phyloP scores from a whole-genome alignment of 495 filamentous ascomycete species.

The Tuber magnatum region DNA sequence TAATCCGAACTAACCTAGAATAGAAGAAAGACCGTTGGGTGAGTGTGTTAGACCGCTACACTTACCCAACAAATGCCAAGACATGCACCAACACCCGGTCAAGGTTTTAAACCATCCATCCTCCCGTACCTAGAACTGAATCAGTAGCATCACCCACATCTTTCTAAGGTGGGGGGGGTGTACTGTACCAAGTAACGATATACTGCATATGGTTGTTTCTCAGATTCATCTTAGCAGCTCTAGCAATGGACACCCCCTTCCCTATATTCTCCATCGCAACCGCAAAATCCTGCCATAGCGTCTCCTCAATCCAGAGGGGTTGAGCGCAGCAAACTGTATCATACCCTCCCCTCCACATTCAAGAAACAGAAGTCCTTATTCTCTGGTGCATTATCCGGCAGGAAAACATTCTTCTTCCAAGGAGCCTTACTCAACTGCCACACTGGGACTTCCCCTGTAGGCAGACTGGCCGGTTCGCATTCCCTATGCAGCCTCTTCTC shows the following conservation, averaged over 20 bases:
- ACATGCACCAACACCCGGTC: no score
- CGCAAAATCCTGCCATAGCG: constrained; percentile 75
- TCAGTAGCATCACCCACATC: no score
- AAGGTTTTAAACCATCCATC: no score
- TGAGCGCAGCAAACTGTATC: constrained; percentile 76
- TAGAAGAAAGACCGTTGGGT: no score
- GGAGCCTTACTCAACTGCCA: constrained; percentile 76
- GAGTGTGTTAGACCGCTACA: no score
- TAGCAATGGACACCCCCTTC: constrained; percentile 86
- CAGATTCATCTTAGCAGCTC: no score
- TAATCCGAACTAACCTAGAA: no score
- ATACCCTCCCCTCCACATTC: constrained; percentile 85
- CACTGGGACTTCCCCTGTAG: constrained; percentile 60
- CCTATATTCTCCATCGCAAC: constrained; percentile 61
- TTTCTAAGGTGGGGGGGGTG: no score
- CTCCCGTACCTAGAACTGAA: no score
- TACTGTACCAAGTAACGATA: no score
- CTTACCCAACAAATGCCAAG: no score
- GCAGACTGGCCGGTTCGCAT: constrained; percentile 53
- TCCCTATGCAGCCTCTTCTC: constrained; percentile 57
- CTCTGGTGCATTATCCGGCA: constrained; percentile 77
- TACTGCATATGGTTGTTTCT: no score
- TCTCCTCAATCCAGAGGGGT: constrained; percentile 91
- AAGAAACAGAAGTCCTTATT: constrained; percentile 86
- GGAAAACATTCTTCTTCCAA: constrained; percentile 98